phyloP scores from a whole-genome alignment of 2,329 filamentous ascomycete genomes.

The Pochonia chlamydosporia region DNA sequence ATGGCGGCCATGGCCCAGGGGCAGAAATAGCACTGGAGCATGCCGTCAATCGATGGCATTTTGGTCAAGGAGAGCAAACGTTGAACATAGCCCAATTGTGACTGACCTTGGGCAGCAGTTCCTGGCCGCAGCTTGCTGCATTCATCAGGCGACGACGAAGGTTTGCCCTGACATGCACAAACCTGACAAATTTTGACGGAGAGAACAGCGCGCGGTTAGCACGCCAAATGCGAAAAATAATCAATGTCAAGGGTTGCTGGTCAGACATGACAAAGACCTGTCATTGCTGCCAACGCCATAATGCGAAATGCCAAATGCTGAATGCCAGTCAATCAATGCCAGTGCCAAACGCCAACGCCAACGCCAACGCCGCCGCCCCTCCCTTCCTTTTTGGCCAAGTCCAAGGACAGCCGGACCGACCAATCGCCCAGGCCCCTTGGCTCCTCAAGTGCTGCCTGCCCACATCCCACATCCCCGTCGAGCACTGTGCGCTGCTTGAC shows the following conservation, averaged over 20 bases:
- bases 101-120: neutral
- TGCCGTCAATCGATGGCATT: neutral
- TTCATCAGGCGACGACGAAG: neutral
- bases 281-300: neutral
- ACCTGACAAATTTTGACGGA: slow-evolving; percentile 3
- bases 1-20: neutral
- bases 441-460: neutral
- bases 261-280: neutral
- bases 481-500: slow-evolving; percentile 6
- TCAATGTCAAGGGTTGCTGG: neutral
- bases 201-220: slow-evolving; percentile 7
- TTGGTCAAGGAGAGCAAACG: neutral
- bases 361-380: neutral
- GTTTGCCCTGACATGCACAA: neutral
- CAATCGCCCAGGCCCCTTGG: too few relatives aligned
- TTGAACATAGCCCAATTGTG: too few relatives aligned
- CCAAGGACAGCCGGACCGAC: neutral
- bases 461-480: neutral
- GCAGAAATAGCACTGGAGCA: neutral
- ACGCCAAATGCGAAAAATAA: neutral
- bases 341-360: neutral
- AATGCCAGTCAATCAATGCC: too few relatives aligned
- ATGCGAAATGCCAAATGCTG: too few relatives aligned
- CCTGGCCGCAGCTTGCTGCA: too few relatives aligned
- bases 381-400: neutral